phyloP scores from a whole-genome alignment of 371 early-diverging fungal species.

The Rhizopus sp. region DNA sequence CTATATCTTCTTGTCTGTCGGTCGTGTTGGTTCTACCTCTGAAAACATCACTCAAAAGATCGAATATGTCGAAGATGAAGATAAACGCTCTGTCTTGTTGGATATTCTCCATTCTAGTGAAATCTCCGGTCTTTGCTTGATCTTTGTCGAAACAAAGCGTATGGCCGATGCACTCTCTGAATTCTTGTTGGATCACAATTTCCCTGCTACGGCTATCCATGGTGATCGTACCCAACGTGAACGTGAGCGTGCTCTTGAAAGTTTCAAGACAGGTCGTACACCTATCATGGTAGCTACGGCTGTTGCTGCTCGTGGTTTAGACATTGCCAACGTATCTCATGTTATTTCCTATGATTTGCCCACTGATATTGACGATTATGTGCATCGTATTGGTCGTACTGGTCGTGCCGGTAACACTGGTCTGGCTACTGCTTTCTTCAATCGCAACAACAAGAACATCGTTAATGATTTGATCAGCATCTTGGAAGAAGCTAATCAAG shows the following conservation, averaged over 20 bases:
- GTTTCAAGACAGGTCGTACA: constrained; percentile 89
- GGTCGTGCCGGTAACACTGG: constrained; percentile 94
- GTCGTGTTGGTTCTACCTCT: constrained; percentile 93
- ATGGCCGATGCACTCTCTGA: constrained; percentile 95
- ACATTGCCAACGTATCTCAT: constrained; percentile 87
- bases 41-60: constrained; percentile 93
- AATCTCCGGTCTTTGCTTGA: constrained; percentile 79
- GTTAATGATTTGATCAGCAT: constrained; percentile 87
- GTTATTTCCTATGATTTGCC: constrained; percentile 97
- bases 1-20: constrained; percentile 91
- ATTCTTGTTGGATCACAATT: constrained; percentile 68
- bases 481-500: constrained; percentile 62
- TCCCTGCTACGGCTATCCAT: constrained; percentile 96
- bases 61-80: constrained; percentile 84
- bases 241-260: constrained; percentile 92
- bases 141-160: constrained; percentile 99
- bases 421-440: constrained; percentile 96
- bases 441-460: constrained; percentile 88
- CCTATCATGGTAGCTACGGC: constrained; percentile 99
- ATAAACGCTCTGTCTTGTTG: constrained; percentile 84
- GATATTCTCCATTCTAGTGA: constrained; percentile 80
- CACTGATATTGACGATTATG: constrained; percentile 92
- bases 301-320: constrained; percentile 99
- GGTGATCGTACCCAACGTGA: constrained; percentile 97
- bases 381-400: constrained; percentile 99